Evolutionary conservation across 2,329 filamentous ascomycete genomes (phyloP).

Genomic region (Xylaria sp.): DNA sequence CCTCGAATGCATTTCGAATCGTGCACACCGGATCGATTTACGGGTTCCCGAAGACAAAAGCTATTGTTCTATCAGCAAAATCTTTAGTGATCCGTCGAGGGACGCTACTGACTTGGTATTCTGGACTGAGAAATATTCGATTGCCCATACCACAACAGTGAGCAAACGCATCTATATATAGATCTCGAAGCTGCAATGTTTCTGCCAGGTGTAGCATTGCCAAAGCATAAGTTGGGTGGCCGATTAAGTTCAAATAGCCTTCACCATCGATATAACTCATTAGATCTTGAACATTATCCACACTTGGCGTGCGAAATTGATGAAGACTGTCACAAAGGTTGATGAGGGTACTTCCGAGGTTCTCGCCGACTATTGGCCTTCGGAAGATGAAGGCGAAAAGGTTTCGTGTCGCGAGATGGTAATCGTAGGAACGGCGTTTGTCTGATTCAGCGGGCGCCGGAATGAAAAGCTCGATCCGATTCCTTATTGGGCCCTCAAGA

Average conservation of each 20-base stretch:
- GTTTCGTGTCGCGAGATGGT: conserved; percentile 77
- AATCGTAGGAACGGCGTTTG: conserved; percentile 66
- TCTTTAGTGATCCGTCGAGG: conserved; percentile 8
- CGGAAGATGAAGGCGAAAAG: conserved; percentile 77
- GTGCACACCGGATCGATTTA: conserved; percentile 71
- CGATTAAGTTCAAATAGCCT: conserved; percentile 75
- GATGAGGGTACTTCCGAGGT: conserved; percentile 72
- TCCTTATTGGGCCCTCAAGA: conserved; percentile 47
- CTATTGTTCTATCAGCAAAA: conserved; percentile 52
- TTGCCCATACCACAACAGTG: conserved; percentile 85
- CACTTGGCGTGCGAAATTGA: conserved; percentile 65
- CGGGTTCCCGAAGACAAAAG: conserved; percentile 65
- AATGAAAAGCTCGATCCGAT: conserved; percentile 73
- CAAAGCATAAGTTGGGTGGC: conserved; percentile 74
- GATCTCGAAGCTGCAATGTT: conserved; percentile 67
- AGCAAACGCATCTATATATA: conserved; percentile 79
- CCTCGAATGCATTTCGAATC: conserved; percentile 72
- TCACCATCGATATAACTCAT: conserved; percentile 73
- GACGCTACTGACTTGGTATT: conserved; percentile 66
- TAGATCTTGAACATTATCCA: conserved; percentile 70
- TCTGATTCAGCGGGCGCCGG: conserved; percentile 67
- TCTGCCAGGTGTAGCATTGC: conserved; percentile 76
- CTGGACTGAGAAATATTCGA: conserved; percentile 64
- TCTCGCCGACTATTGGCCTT: conserved; percentile 73
- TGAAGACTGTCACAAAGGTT: conserved; percentile 72